Conservation (phyloP, 495 filamentous ascomycete genomes). For the Immersiella caudata region DNA sequence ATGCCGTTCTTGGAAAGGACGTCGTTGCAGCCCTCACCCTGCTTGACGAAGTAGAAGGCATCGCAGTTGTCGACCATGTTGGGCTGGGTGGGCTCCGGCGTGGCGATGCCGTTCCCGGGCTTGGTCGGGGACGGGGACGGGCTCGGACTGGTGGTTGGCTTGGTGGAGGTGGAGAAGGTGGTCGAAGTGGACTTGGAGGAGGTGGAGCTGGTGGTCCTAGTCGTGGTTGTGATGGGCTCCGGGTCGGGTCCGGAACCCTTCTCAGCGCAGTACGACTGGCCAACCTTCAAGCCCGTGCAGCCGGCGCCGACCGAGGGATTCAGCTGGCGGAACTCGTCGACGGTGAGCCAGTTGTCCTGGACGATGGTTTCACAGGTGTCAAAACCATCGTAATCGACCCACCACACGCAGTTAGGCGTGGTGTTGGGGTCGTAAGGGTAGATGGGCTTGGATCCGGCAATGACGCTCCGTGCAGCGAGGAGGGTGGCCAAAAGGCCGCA, state of each 20-base stretch:
- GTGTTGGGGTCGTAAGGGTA: slow-evolving; percentile 12
- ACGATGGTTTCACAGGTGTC: slow-evolving; percentile 1
- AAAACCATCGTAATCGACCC: slow-evolving; percentile 9
- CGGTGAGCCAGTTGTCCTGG: background rate
- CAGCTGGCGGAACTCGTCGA: slow-evolving; percentile 5
- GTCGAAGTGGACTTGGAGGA: background rate
- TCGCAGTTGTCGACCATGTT: background rate
- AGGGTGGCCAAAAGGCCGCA: background rate
- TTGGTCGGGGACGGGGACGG: background rate
- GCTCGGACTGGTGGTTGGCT: background rate
- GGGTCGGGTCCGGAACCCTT: background rate
- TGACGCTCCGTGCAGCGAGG: background rate
- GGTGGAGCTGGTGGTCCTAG: background rate
- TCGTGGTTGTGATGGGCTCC: slow-evolving; percentile 1
- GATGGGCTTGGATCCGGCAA: background rate
- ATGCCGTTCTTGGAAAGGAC: slow-evolving; percentile 6
- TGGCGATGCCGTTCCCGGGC: background rate
- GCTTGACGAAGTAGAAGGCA: background rate
- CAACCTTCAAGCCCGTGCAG: background rate
- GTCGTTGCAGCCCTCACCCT: background rate
- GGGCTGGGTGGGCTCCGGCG: background rate
- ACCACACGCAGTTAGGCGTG: slow-evolving; percentile 12
- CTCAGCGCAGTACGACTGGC: slow-evolving; percentile 16
- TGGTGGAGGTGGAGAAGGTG: background rate
- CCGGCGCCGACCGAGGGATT: slow-evolving; percentile 3